A percentile compares a stretch with the other conserved stretches of the same genome.
Conservation (phyloP, 768 basidiomycete species). For the Termitomyces titanicus region DNA sequence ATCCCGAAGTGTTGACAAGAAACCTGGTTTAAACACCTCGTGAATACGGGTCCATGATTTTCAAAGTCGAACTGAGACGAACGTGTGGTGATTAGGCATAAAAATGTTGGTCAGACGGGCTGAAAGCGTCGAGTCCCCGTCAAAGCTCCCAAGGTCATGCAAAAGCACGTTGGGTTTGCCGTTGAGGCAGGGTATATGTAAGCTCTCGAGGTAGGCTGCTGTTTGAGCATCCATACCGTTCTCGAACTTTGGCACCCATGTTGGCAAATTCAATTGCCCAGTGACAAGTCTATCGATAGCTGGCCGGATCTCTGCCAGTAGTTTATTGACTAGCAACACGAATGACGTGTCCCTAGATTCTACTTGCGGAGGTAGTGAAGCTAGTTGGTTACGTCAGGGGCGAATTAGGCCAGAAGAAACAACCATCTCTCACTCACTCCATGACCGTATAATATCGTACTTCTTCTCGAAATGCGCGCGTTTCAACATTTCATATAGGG, state of each 20-base stretch:
- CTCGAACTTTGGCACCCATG: conserved; percentile 25
- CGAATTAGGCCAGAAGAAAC: neutral
- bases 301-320: conserved; percentile 26
- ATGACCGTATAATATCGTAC: conserved; percentile 27
- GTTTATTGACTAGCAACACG: conserved; percentile 17
- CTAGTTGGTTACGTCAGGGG: conserved; percentile 2
- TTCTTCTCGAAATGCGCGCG: conserved; percentile 22
- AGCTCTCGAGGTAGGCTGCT: conserved; percentile 22
- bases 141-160: conserved; percentile 38
- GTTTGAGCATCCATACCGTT: conserved; percentile 17
- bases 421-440: conserved; percentile 19
- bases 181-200: conserved; percentile 32
- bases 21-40: conserved; percentile 23
- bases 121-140: conserved; percentile 25
- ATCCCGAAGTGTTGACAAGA: conserved; percentile 46
- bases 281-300: conserved; percentile 27
- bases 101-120: conserved; percentile 37
- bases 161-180: conserved; percentile 39
- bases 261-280: conserved; percentile 29
- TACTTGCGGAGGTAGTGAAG: conserved; percentile 9
- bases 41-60: neutral
- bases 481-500: conserved; percentile 31
- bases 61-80: conserved; percentile 12
- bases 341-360: conserved; percentile 12
- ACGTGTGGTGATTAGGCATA: conserved; percentile 42